A percentile compares a stretch with the other conserved stretches of the same genome.
Evolutionary conservation across 352 stramenopile genomes (phyloP).

Genomic region (Globisporangium barbulae): DNA sequence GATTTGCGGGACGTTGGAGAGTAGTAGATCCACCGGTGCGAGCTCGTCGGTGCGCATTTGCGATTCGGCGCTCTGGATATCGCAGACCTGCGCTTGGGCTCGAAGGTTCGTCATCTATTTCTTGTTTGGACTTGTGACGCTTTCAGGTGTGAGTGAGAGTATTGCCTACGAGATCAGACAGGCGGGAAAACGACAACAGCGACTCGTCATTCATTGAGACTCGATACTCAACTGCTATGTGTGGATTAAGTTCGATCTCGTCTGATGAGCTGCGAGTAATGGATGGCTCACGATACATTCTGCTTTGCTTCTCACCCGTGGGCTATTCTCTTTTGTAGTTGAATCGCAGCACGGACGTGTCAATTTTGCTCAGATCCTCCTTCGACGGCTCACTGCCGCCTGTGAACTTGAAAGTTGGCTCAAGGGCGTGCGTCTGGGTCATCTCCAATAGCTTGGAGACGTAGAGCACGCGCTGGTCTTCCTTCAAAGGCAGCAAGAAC

Average conservation of each 20-base stretch:
- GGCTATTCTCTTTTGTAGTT: slow-evolving; percentile 16
- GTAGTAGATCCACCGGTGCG: background rate
- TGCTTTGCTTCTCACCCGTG: too few species aligned
- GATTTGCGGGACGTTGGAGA: background rate
- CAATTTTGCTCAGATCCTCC: slow-evolving; percentile 50
- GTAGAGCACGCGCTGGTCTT: slow-evolving; percentile 65
- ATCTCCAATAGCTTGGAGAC: slow-evolving; percentile 69
- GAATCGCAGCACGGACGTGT: slow-evolving; percentile 62
- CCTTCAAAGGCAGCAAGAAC: slow-evolving; percentile 68
- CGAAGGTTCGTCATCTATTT: background rate
- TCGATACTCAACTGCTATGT: background rate
- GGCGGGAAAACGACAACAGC: background rate
- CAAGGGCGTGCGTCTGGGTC: slow-evolving; percentile 27
- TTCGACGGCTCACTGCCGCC: slow-evolving; percentile 26
- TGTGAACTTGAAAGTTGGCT: slow-evolving; percentile 32
- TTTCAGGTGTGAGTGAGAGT: background rate
- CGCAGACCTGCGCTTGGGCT: background rate
- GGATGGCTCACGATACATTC: too few species aligned
- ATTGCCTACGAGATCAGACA: background rate
- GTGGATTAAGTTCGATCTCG: background rate
- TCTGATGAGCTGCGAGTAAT: too few species aligned
- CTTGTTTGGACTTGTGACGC: background rate
- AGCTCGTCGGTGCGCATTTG: background rate
- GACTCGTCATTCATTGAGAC: too few species aligned
- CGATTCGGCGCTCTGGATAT: background rate